Evolutionary conservation across 305 asterid genomes (phyloP).

Genomic region (Solanum hybrid): DNA sequence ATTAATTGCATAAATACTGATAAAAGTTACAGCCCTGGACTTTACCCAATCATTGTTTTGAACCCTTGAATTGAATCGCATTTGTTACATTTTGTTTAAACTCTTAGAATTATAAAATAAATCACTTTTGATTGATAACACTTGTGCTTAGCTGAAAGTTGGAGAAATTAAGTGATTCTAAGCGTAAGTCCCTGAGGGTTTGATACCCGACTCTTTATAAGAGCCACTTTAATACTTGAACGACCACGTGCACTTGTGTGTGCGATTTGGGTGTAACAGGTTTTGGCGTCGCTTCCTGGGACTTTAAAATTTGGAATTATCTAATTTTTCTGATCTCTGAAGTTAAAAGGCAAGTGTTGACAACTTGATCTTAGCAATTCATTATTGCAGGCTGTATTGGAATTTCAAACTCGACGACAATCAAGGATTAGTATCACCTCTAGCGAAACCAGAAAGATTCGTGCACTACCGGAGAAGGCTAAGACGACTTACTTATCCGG

Average conservation of each 20-base stretch:
- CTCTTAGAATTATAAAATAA: not conserved
- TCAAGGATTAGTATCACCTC: not conserved
- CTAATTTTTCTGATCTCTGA: no score
- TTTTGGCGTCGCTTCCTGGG: not conserved
- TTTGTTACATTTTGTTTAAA: not conserved
- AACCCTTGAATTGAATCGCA: not conserved
- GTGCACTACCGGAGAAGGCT: not conserved
- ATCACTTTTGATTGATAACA: not conserved
- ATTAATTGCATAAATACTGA: not conserved
- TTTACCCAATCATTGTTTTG: not conserved
- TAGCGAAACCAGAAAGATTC: not conserved
- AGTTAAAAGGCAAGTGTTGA: not conserved
- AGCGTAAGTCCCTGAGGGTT: not conserved
- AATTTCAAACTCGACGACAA: not conserved
- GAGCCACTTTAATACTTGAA: not conserved
- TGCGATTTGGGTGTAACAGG: not conserved
- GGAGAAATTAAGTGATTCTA: not conserved
- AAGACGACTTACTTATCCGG: not conserved
- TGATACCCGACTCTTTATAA: not conserved
- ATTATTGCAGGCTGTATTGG: not conserved
- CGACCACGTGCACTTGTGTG: not conserved
- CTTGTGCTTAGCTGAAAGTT: not conserved
- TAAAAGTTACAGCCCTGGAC: not conserved
- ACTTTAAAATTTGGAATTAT: not conserved
- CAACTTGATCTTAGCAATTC: not conserved